Conservation (phyloP, 23 red algal genomes). For the Gracilaria caudata region DNA sequence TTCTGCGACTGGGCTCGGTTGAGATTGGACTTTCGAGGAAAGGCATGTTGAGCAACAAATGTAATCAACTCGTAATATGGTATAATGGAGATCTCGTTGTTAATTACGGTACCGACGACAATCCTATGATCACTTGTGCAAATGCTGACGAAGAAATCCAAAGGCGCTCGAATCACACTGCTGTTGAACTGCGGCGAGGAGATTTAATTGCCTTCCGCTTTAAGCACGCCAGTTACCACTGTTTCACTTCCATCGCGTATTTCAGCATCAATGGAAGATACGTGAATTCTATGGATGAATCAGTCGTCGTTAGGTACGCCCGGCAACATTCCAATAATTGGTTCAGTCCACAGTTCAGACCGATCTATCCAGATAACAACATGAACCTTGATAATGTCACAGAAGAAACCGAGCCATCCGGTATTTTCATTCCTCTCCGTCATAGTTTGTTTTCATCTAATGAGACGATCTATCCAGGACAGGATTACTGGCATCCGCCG, state of each 20-base stretch:
- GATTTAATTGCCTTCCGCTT: slow-evolving; percentile 57
- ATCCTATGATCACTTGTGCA: slow-evolving; percentile 24
- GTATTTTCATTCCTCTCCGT: slow-evolving; percentile 35
- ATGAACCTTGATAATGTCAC: background rate
- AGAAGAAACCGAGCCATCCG: background rate
- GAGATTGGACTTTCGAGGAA: slow-evolving; percentile 23
- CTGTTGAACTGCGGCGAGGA: slow-evolving; percentile 21
- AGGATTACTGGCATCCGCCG: slow-evolving; percentile 30
- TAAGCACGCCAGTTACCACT: slow-evolving; percentile 54
- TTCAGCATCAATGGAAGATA: slow-evolving; percentile 43
- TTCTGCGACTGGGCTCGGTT: slow-evolving; percentile 24
- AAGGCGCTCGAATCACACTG: slow-evolving; percentile 21
- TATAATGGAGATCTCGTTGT: slow-evolving; percentile 51
- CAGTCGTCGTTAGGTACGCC: slow-evolving; percentile 11
- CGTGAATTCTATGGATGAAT: background rate
- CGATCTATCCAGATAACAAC: background rate
- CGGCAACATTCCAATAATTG: slow-evolving; percentile 25
- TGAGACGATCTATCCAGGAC: slow-evolving; percentile 7
- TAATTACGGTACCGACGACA: slow-evolving; percentile 15
- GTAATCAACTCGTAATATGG: slow-evolving; percentile 31
- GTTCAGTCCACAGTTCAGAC: slow-evolving; percentile 32
- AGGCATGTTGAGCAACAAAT: slow-evolving; percentile 47
- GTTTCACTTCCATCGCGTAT: slow-evolving; percentile 21
- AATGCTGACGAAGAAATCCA: slow-evolving; percentile 37
- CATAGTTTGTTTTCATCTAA: background rate